These are phyloP conservation scores for Aspergillus leporis DNA, from an alignment of 495 filamentous ascomycete species.

Conservation along the genomic window DNA sequence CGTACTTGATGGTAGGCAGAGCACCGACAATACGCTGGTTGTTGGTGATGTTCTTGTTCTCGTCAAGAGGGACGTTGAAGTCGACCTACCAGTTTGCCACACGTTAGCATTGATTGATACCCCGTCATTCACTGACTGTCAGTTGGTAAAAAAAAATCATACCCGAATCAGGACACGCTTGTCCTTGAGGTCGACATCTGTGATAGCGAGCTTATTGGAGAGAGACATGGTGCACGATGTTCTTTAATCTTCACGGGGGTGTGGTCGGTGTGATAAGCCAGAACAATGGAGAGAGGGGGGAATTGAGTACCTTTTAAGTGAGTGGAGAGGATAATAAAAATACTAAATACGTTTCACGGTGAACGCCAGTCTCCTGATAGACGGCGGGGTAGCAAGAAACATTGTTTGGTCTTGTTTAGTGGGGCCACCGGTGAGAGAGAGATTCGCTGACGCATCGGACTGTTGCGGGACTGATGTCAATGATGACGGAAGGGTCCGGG, in stretches of 20 bases:
- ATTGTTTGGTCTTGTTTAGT: slow-evolving; percentile 26
- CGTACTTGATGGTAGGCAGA: slow-evolving; percentile 97
- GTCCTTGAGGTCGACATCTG: slow-evolving; percentile 92
- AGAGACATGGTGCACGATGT: slow-evolving; percentile 77
- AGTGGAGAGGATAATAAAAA: slow-evolving; percentile 12
- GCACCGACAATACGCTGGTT: slow-evolving; percentile 97
- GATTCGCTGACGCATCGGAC: slow-evolving; percentile 37
- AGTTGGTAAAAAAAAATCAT: slow-evolving; percentile 39
- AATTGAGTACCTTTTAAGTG: slow-evolving; percentile 6
- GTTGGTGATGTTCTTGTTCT: slow-evolving; percentile 91
- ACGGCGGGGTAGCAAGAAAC: slow-evolving; percentile 26
- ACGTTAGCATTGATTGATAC: slow-evolving; percentile 16
- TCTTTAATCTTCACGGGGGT: slow-evolving; percentile 14
- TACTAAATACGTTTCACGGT: slow-evolving; percentile 26
- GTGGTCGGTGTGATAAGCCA: slow-evolving; percentile 10
- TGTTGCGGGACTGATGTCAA: slow-evolving; percentile 54
- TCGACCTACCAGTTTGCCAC: slow-evolving; percentile 66
- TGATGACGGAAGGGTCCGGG: slow-evolving; percentile 41
- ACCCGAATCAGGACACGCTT: slow-evolving; percentile 97
- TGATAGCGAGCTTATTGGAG: slow-evolving; percentile 95
- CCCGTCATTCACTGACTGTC: background rate
- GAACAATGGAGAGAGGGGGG: slow-evolving; percentile 7
- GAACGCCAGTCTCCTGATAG: slow-evolving; percentile 15
- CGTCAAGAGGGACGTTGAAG: slow-evolving; percentile 98
- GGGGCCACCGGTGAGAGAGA: slow-evolving; percentile 37